Evolutionary conservation across 345 rosid genomes (phyloP), one percentile per base, ranked within the genome.

Genomic region (Pseudoturritis turrita): DNA sequence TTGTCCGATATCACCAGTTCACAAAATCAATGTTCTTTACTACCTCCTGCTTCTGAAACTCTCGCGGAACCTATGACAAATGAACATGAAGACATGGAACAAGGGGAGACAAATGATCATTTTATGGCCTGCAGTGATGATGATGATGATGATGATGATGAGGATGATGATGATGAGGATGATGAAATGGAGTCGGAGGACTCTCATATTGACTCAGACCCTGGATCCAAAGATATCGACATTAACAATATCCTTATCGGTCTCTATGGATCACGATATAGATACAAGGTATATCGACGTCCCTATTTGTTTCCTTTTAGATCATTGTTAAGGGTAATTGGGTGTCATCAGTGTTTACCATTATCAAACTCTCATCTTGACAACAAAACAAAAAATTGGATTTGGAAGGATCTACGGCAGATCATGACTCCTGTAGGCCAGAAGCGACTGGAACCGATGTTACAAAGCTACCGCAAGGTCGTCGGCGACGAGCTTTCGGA

Each of bases 401-500:
- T 76, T 19, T 78, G 71, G 75, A 65, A 89, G 96, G 88, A 83
- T 73, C 23, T 87, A 21, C 80, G 76, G 71, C 50, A 35, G 61
- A 82, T 77, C 53, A 19, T 87, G 33, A 82, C 41, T 43, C 72
- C 78, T 19, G 29, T 15, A 0, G 78, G 81, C 35, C 66, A 77
- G 79, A 68, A 70, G 36, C 77, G 77, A 77, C 53, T 91, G 70
- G 92, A 88, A 74, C 59, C 83, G 15, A 87, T 77, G 77, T 72
- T 89, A 83, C 80, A 14, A 14, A 80, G 79, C 62, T 91, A 89
- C 77, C 68, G 65, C 71, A 87, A 75, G 62, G 85, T 75, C 19
- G 96, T 95, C 3, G 97, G 97, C 1, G 69, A 50, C 14, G 83
- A 88, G 81, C 80, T 91, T 68, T 82, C 96, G 0, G 83, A 86